Conservation (phyloP, 352 stramenopile genomes). For the Globisporangium acanthophoron region DNA sequence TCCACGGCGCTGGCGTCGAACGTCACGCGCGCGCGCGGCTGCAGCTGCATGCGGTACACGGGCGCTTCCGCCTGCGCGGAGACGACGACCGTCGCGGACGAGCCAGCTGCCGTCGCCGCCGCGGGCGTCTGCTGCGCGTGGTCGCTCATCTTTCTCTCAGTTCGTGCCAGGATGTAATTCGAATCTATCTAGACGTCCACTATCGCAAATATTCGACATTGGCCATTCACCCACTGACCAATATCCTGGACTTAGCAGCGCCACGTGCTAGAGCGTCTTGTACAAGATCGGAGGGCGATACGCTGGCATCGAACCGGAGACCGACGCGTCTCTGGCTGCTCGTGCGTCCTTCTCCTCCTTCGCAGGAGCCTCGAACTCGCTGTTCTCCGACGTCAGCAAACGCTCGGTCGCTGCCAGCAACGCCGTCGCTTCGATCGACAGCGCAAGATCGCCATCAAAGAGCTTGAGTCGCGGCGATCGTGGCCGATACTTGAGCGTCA, state of each 20-base stretch:
- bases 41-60: constrained; percentile 70
- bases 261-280: constrained; percentile 3
- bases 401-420: constrained; percentile 4
- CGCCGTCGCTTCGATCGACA: not conserved
- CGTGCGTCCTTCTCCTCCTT: not conserved
- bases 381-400: not conserved
- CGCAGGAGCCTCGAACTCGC: not conserved
- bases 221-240: no score
- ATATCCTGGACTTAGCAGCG: no score
- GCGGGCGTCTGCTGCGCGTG: constrained; percentile 14
- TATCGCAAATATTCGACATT: no score
- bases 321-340: not conserved
- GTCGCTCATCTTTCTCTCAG: constrained; percentile 21
- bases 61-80: constrained; percentile 19
- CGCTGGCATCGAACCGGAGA: not conserved
- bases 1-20: constrained; percentile 89
- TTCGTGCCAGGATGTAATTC: no score
- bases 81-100: constrained; percentile 21
- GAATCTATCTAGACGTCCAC: no score
- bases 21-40: constrained; percentile 75
- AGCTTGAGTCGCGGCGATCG: not conserved
- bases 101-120: constrained; percentile 1
- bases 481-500: constrained; percentile 1
- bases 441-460: not conserved
- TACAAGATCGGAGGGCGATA: constrained; percentile 14